Percentiles rank a stretch among this genome's conserved stretches.
Conservation (phyloP, 2,329 filamentous ascomycete species). For the Simplicillium aogashimaense region DNA sequence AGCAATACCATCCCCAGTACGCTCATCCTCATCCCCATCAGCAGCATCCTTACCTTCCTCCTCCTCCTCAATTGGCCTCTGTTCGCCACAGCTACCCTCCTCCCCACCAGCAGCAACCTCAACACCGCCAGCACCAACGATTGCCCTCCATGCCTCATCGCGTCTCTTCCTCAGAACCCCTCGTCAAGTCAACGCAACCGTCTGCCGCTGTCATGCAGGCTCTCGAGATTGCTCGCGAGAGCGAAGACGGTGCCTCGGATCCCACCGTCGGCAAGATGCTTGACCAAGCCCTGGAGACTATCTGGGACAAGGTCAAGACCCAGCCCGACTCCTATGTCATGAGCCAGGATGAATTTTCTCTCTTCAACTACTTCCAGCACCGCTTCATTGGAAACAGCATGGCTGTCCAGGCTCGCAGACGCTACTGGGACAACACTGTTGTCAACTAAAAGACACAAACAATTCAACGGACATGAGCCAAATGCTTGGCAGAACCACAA, state of each 20-base stretch:
- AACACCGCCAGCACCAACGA: neutral
- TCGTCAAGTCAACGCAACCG: slow-evolving; percentile 5
- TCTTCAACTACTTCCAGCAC: slow-evolving; percentile 77
- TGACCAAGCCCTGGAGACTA: slow-evolving; percentile 49
- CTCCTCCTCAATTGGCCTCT: slow-evolving; percentile 1
- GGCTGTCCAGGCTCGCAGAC: slow-evolving; percentile 35
- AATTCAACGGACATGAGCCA: no score
- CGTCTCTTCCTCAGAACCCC: neutral
- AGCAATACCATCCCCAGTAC: neutral
- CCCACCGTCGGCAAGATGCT: slow-evolving; percentile 54
- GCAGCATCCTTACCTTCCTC: slow-evolving; percentile 5
- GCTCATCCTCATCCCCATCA: slow-evolving; percentile 2
- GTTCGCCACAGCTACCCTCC: neutral
- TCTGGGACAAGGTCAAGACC: slow-evolving; percentile 59
- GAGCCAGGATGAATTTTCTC: slow-evolving; percentile 66
- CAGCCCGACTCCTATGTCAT: slow-evolving; percentile 64
- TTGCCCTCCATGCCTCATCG: slow-evolving; percentile 1
- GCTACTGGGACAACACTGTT: slow-evolving; percentile 41
- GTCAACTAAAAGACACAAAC: slow-evolving; percentile 16
- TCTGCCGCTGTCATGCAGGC: slow-evolving; percentile 49
- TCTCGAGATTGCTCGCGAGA: slow-evolving; percentile 67
- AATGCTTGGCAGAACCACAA: neutral
- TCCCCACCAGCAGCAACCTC: neutral
- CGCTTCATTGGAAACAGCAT: slow-evolving; percentile 46
- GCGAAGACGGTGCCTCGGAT: slow-evolving; percentile 54